Conservation (phyloP, 2,329 filamentous ascomycete genomes). For the Beauveria australis region DNA sequence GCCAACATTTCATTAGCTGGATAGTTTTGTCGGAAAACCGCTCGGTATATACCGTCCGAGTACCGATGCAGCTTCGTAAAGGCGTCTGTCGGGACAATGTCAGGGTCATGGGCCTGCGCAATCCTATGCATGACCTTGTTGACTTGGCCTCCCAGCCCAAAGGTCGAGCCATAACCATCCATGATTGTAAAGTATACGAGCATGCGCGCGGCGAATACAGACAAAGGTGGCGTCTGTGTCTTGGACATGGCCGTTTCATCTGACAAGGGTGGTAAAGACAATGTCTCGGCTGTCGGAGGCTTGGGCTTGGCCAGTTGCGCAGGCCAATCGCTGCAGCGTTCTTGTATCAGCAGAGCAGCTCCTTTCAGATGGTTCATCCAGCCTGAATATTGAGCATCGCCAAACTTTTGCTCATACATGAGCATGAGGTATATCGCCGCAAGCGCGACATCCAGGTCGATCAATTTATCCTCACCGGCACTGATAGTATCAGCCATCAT, state of each 20-base stretch:
- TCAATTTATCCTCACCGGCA: constrained; percentile 13
- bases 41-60: constrained; percentile 26
- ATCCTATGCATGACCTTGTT: constrained; percentile 19
- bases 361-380: constrained; percentile 25
- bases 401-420: constrained; percentile 29
- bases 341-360: constrained; percentile 23
- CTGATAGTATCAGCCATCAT: constrained; percentile 25
- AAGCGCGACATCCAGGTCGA: constrained; percentile 24
- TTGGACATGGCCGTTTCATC: constrained; percentile 2
- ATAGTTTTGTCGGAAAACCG: constrained; percentile 26
- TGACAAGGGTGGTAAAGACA: not conserved
- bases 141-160: constrained; percentile 25
- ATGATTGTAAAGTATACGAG: constrained; percentile 26
- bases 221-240: constrained; percentile 15
- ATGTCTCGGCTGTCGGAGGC: not conserved
- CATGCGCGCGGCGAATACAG: constrained; percentile 25
- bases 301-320: not conserved
- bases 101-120: not conserved
- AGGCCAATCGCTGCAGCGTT: constrained; percentile 17
- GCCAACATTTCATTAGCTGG: constrained; percentile 26
- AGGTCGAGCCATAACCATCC: constrained; percentile 24
- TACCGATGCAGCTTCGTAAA: constrained; percentile 25
- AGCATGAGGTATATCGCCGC: constrained; percentile 28
- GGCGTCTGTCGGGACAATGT: constrained; percentile 13
- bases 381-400: constrained; percentile 24